Percentiles rank a stretch among this genome's conserved stretches.
Conservation (phyloP, 2,329 filamentous ascomycete species). For the Aureobasidium sp. region DNA sequence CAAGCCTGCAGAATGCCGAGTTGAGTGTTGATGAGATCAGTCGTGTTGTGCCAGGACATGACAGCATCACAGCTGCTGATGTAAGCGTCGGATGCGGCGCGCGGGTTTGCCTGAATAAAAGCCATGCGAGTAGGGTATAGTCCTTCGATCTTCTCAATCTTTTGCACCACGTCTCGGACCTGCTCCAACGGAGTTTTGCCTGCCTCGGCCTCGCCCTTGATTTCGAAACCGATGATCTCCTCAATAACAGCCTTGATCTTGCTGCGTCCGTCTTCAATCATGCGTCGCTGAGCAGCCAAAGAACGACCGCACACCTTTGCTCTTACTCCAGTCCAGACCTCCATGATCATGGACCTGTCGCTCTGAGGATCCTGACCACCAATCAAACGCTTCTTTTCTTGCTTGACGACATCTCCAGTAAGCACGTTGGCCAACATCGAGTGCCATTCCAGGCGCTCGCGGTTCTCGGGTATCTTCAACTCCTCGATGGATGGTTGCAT, state of each 20-base stretch:
- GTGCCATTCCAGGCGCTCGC: constrained; percentile 93
- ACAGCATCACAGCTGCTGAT: constrained; percentile 79
- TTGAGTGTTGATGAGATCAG: constrained; percentile 90
- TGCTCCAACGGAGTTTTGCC: constrained; percentile 83
- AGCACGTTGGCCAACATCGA: constrained; percentile 94
- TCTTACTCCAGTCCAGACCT: constrained; percentile 81
- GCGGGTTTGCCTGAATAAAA: constrained; percentile 65
- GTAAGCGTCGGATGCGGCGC: constrained; percentile 68
- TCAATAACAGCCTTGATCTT: constrained; percentile 69
- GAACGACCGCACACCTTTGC: constrained; percentile 78
- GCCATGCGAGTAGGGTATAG: constrained; percentile 75
- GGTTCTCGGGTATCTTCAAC: constrained; percentile 74
- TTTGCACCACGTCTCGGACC: constrained; percentile 78
- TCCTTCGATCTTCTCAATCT: constrained; percentile 81
- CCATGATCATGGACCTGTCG: constrained; percentile 56
- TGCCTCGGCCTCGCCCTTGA: constrained; percentile 85
- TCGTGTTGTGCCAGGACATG: constrained; percentile 95
- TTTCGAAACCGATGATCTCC: constrained; percentile 84
- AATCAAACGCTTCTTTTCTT: constrained; percentile 93
- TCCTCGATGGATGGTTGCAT: constrained; percentile 85
- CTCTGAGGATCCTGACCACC: constrained; percentile 68
- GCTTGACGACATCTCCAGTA: constrained; percentile 91
- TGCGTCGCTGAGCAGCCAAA: constrained; percentile 71
- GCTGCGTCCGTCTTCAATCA: constrained; percentile 76
- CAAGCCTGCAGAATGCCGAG: constrained; percentile 84